These are phyloP conservation scores for Setaria viridis DNA, from an alignment of 202 grass and related monocot genomes.

Conservation along the genomic window DNA sequence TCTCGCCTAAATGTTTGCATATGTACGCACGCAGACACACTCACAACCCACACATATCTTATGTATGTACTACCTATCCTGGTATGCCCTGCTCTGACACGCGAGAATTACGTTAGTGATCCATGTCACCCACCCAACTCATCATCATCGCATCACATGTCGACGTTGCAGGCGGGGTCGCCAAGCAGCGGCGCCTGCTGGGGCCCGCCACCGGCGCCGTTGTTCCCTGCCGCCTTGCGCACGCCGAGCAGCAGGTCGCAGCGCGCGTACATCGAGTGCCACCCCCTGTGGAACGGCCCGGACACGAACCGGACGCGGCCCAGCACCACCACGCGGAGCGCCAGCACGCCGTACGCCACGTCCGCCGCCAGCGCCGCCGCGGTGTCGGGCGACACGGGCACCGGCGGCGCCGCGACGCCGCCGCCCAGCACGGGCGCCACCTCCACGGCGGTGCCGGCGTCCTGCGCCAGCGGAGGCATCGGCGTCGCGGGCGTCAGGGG, in stretches of 20 bases:
- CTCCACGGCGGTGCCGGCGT: constrained; percentile 50
- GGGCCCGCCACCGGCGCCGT: not conserved
- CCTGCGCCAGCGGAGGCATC: constrained; percentile 69
- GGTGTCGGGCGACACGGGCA: constrained; percentile 63
- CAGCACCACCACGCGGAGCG: constrained; percentile 73
- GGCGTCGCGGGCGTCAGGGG: constrained; percentile 56
- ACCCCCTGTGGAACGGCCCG: constrained; percentile 61
- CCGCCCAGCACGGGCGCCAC: constrained; percentile 68
- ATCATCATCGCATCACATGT: constrained; percentile 34
- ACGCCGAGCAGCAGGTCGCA: constrained; percentile 78
- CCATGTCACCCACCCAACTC: not conserved
- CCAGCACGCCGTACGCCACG: constrained; percentile 57
- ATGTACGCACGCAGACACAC: no score
- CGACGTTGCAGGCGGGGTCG: constrained; percentile 61
- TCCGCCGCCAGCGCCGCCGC: constrained; percentile 63
- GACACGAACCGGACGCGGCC: constrained; percentile 72
- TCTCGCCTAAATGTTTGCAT: no score
- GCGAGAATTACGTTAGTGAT: no score
- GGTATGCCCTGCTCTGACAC: no score
- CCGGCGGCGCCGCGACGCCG: constrained; percentile 27
- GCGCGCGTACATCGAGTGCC: constrained; percentile 72
- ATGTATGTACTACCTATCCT: no score
- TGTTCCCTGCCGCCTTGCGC: not conserved
- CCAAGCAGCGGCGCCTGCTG: constrained; percentile 65
- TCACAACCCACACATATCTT: no score